These are phyloP conservation scores for Lactarius deliciosus DNA, from an alignment of 768 basidiomycete species.

Conservation along the genomic window DNA sequence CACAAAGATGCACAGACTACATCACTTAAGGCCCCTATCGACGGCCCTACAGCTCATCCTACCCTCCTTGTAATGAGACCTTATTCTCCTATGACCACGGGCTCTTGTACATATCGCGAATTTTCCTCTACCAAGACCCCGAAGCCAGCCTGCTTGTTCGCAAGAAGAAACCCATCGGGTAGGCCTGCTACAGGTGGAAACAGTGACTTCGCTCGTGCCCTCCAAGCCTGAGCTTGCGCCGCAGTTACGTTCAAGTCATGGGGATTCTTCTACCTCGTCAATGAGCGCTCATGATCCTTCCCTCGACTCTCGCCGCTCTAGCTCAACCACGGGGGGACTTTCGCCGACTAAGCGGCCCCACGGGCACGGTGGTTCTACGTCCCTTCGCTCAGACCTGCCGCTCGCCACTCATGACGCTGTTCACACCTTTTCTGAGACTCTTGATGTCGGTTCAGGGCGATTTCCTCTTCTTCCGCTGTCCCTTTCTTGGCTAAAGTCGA, in stretches of 20 bases:
- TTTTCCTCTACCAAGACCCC: neutral
- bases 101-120: neutral
- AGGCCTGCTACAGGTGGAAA: neutral
- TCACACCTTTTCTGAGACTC: neutral
- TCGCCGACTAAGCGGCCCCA: neutral
- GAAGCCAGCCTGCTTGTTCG: neutral
- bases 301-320: neutral
- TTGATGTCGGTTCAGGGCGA: neutral
- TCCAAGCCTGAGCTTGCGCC: slow-evolving; percentile 9
- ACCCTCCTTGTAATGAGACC: neutral
- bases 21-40: neutral
- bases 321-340: neutral
- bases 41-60: neutral
- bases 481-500: slow-evolving; percentile 54
- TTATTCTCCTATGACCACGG: neutral
- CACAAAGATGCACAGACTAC: neutral
- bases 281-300: neutral
- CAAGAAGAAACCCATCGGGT: neutral
- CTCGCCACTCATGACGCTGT: neutral
- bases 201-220: neutral
- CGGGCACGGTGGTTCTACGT: slow-evolving; percentile 4
- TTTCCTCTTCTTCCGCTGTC: slow-evolving; percentile 38
- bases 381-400: neutral
- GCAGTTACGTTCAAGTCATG: neutral
- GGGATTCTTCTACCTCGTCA: neutral